Conservation (phyloP, 768 basidiomycete genomes). For the button mushroom (Agaricus bisporus) region DNA sequence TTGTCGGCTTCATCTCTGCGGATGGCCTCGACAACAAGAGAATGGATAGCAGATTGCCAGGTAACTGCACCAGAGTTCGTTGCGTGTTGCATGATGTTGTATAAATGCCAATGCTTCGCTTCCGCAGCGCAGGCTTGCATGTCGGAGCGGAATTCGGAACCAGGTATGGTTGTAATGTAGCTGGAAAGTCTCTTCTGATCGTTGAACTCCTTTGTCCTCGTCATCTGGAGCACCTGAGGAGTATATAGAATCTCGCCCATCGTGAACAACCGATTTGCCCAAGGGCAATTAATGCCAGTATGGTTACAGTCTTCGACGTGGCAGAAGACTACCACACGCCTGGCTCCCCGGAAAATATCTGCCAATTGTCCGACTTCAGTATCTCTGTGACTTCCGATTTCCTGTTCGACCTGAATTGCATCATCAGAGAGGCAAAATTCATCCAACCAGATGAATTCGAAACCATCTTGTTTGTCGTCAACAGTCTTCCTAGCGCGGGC, state of each 20-base stretch:
- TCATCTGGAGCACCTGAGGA: constrained; percentile 3
- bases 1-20: constrained; percentile 15
- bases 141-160: background rate
- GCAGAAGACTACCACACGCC: constrained; percentile 6
- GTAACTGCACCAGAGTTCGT: constrained; percentile 13
- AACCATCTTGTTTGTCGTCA: background rate
- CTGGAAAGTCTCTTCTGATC: background rate
- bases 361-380: constrained; percentile 2
- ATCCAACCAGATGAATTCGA: constrained; percentile 8
- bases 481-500: background rate
- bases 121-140: constrained; percentile 8
- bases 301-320: constrained; percentile 3
- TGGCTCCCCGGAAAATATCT: constrained; percentile 7
- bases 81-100: constrained; percentile 17
- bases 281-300: constrained; percentile 1
- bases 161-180: background rate
- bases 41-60: constrained; percentile 19
- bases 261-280: constrained; percentile 6
- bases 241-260: constrained; percentile 7
- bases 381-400: background rate
- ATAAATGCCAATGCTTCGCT: constrained; percentile 14
- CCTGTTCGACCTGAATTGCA: background rate
- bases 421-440: constrained; percentile 8
- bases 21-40: constrained; percentile 19
- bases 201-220: background rate